Evolutionary conservation across 1,284 basidiomycete genomes (phyloP).

Genomic region (Ganoderma leucocontextum): DNA sequence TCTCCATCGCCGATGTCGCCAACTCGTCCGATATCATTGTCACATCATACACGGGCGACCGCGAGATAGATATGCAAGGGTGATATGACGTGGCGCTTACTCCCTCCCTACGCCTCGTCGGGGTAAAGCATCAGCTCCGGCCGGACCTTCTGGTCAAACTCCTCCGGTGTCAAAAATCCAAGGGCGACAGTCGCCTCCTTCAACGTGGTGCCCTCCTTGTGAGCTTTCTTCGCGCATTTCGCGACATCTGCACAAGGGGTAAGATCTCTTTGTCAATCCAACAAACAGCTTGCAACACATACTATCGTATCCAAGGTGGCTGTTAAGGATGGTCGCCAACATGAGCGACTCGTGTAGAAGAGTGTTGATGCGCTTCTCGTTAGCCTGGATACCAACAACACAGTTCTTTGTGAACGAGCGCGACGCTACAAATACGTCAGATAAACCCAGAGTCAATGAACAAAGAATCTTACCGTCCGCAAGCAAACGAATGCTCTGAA

Average conservation of each 20-base stretch:
- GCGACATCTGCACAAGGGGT: conserved; percentile 79
- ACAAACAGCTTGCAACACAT: conserved; percentile 47
- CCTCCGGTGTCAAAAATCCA: conserved; percentile 87
- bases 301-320: conserved; percentile 95
- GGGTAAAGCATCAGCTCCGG: conserved; percentile 91
- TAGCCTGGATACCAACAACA: conserved; percentile 95
- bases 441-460: not conserved
- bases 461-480: conserved; percentile 76
- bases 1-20: not conserved
- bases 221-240: conserved; percentile 98
- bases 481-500: conserved; percentile 94
- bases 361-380: conserved; percentile 91
- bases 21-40: conserved; percentile 24
- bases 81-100: conserved; percentile 14
- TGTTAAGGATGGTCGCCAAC: conserved; percentile 96
- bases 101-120: conserved; percentile 56
- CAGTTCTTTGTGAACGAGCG: conserved; percentile 98
- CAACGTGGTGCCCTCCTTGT: conserved; percentile 96
- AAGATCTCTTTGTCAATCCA: conserved; percentile 17
- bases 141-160: conserved; percentile 95
- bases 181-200: conserved; percentile 94
- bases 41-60: conserved; percentile 32
- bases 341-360: conserved; percentile 96
- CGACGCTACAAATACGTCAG: conserved; percentile 57
- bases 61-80: conserved; percentile 18